These are phyloP conservation scores for Phytophthora sp. DNA, from an alignment of 352 stramenopile genomes.

Conservation along the genomic window DNA sequence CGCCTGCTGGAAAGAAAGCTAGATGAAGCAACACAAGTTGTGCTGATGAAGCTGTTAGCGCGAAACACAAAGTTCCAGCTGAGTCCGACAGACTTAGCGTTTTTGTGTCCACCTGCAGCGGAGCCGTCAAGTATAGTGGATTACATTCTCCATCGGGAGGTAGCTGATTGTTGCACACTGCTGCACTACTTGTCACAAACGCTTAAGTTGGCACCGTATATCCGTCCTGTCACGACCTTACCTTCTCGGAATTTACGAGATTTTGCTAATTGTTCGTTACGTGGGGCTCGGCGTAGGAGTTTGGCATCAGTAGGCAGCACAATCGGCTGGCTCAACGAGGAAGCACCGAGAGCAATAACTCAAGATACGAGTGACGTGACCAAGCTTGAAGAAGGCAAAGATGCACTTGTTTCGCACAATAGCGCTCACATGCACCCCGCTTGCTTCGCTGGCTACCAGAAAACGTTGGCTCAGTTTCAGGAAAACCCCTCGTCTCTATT, in stretches of 20 bases:
- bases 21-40: slow-evolving; percentile 84
- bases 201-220: slow-evolving; percentile 57
- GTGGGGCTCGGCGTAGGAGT: slow-evolving; percentile 25
- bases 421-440: slow-evolving; percentile 38
- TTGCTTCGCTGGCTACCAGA: slow-evolving; percentile 39
- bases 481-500: slow-evolving; percentile 14
- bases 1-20: slow-evolving; percentile 85
- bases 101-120: slow-evolving; percentile 67
- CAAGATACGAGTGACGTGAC: slow-evolving; percentile 7
- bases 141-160: slow-evolving; percentile 52
- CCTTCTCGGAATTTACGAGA: slow-evolving; percentile 29
- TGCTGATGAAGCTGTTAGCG: slow-evolving; percentile 88
- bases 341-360: slow-evolving; percentile 17
- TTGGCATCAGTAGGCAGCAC: slow-evolving; percentile 33
- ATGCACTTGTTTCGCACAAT: slow-evolving; percentile 1
- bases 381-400: slow-evolving; percentile 2
- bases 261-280: slow-evolving; percentile 16
- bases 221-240: slow-evolving; percentile 51
- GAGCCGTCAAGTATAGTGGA: slow-evolving; percentile 45
- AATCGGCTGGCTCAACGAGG: slow-evolving; percentile 29
- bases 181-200: slow-evolving; percentile 72
- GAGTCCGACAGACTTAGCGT: slow-evolving; percentile 69
- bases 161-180: slow-evolving; percentile 45
- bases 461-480: slow-evolving; percentile 14
- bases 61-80: slow-evolving; percentile 89